Base-by-base conservation (phyloP, 257 asterid genomes). In the Voacanga thouarsii region DNA sequence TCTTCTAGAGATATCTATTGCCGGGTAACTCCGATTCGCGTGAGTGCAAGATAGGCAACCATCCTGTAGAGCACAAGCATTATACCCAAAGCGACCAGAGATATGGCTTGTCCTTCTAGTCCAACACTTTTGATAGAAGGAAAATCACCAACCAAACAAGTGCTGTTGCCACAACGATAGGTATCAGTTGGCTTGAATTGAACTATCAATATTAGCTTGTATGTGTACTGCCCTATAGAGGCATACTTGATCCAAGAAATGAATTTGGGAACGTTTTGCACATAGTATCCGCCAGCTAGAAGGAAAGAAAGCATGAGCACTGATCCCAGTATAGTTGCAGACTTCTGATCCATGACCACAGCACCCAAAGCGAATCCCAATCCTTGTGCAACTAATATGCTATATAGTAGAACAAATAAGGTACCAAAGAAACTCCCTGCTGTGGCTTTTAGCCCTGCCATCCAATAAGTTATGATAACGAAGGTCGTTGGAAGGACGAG, bases 291-390 rank as follows among this genome's bases (percentile, higher is more conserved):
- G 4, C 97, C 87, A 0, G 90, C 91, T 7, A 94, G 84, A 7
- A 85, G 82, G 84, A 86, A 94, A 0, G 87, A 49, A 0, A 91
- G 60, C 97, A 90, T 88, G 78, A 91, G 78, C 1, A 91, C 93
- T 0, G 97, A 87, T 45, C 92, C 97, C 1, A 91, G 82, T 0
- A 74, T 75, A 9, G 91, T 84, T 23, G 98, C 97, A 0, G 92
- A 70, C 45, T 80, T 87, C 75, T 72, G 86, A 74, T 90, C 87
- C 98, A 92, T 92, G 12, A 88, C 83, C 5, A 84, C 61, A 0
- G 98, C 97, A 1, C 98, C 98, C 4, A 92, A 64, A 1, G 98
- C 98, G 0, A 92, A 92, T 2, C 97, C 98, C 3, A 92, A 86
- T 21, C 97, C 91, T 71, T 92, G 96, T 0, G 94, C 63, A 51